phyloP scores from a whole-genome alignment of 768 basidiomycete species.

The Suillus clintonianus region DNA sequence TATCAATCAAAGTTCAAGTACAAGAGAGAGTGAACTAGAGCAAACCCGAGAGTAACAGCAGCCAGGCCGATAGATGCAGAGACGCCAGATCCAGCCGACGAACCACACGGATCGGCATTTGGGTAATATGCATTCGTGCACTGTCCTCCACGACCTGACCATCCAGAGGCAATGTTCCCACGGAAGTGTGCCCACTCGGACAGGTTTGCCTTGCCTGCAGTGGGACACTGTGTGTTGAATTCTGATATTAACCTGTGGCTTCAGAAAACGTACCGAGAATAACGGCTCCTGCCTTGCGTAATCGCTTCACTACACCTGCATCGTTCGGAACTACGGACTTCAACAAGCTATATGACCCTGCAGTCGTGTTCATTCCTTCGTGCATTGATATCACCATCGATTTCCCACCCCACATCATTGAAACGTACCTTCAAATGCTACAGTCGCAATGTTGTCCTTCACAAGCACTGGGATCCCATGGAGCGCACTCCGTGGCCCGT shows the following conservation, averaged over 20 bases:
- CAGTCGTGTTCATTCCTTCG: constrained; percentile 43
- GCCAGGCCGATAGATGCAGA: constrained; percentile 52
- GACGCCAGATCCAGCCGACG: constrained; percentile 60
- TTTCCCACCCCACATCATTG: too few species aligned
- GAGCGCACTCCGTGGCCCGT: constrained; percentile 30
- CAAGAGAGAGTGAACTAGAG: neutral
- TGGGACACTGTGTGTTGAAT: neutral
- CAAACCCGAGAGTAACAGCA: constrained; percentile 44
- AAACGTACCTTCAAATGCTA: constrained; percentile 25
- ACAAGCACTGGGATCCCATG: constrained; percentile 43
- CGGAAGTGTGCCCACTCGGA: constrained; percentile 57
- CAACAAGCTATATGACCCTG: constrained; percentile 40
- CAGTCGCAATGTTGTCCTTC: constrained; percentile 37
- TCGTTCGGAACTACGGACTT: constrained; percentile 36
- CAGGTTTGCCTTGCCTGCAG: constrained; percentile 54
- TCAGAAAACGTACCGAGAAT: constrained; percentile 25
- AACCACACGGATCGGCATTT: constrained; percentile 55
- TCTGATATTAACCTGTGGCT: neutral
- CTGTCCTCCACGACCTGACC: constrained; percentile 60
- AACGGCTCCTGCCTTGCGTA: constrained; percentile 36
- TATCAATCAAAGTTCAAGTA: neutral
- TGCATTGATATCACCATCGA: neutral
- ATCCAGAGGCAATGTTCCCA: constrained; percentile 48
- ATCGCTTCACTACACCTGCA: constrained; percentile 32
- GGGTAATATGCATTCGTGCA: constrained; percentile 51